Evolutionary conservation across 371 early-diverging fungal species (phyloP).

Genomic region (Lichtheimia ramosa): DNA sequence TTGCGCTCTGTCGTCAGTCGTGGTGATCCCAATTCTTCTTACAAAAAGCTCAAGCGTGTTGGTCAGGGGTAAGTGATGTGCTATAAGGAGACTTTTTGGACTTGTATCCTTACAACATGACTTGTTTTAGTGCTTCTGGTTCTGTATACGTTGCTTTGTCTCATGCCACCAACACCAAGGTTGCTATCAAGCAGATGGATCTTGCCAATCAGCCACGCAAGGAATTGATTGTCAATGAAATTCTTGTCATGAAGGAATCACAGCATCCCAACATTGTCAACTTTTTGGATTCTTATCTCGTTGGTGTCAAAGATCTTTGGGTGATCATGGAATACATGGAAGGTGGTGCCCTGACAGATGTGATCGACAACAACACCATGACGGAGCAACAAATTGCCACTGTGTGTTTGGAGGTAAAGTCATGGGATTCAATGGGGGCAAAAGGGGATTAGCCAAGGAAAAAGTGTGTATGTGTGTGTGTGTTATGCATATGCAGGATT

Average conservation of each 20-base stretch:
- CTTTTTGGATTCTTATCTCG: conserved; percentile 89
- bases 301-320: conserved; percentile 87
- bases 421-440: no score
- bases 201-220: conserved; percentile 90
- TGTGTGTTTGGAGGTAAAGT: conserved; percentile 79
- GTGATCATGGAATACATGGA: conserved; percentile 99
- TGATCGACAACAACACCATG: conserved; percentile 92
- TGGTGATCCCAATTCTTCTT: conserved; percentile 84
- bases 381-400: conserved; percentile 91
- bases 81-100: background rate
- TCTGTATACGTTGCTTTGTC: conserved; percentile 89
- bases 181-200: conserved; percentile 98
- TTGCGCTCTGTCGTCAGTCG: conserved; percentile 77
- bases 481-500: background rate
- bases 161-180: conserved; percentile 64
- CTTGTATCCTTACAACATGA: no score
- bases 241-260: conserved; percentile 94
- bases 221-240: conserved; percentile 95
- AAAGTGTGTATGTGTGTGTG: background rate
- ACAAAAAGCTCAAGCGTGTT: conserved; percentile 89
- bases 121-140: conserved; percentile 81
- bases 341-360: conserved; percentile 95
- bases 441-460: no score
- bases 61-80: conserved; percentile 86
- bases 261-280: conserved; percentile 96